Percentiles rank a stretch among this genome's conserved stretches.
Evolutionary conservation across 768 basidiomycete genomes (phyloP).

Genomic region (Coprinopsis marcescibilis): DNA sequence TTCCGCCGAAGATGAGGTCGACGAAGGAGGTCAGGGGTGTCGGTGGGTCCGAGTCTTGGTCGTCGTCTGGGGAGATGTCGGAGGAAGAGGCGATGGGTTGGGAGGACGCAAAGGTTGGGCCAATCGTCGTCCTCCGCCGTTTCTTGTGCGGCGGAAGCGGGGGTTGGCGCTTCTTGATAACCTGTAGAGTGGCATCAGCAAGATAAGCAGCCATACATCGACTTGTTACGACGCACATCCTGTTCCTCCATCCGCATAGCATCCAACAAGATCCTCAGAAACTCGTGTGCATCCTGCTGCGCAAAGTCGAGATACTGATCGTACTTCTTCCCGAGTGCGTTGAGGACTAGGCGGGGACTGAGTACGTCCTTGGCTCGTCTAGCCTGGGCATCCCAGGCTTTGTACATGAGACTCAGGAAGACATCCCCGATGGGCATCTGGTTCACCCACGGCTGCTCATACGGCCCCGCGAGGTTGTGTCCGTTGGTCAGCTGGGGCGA

Average conservation of each 20-base stretch:
- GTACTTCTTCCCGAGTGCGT: constrained; percentile 73
- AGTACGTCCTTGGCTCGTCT: constrained; percentile 43
- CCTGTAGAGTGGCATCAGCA: constrained; percentile 31
- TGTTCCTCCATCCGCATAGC: constrained; percentile 93
- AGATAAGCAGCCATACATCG: not conserved
- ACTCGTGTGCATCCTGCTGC: constrained; percentile 96
- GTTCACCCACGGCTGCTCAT: constrained; percentile 49
- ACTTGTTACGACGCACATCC: constrained; percentile 56
- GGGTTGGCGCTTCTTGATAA: constrained; percentile 71
- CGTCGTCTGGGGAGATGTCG: constrained; percentile 32
- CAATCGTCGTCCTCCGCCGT: constrained; percentile 33
- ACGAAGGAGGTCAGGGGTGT: constrained; percentile 63
- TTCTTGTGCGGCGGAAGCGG: constrained; percentile 33
- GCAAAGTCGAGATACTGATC: constrained; percentile 94
- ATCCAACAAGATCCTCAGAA: constrained; percentile 83
- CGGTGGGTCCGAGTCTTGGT: no score
- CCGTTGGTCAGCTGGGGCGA: constrained; percentile 71
- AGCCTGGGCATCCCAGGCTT: constrained; percentile 61
- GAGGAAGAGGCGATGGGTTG: constrained; percentile 11
- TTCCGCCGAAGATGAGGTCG: constrained; percentile 88
- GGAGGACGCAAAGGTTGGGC: constrained; percentile 15
- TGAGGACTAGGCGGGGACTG: constrained; percentile 64
- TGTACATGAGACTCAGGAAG: constrained; percentile 53
- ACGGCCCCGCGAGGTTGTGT: constrained; percentile 44
- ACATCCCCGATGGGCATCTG: constrained; percentile 68